Base-by-base conservation (phyloP, 176 grass and related monocot species). In the Carex littledalei region DNA sequence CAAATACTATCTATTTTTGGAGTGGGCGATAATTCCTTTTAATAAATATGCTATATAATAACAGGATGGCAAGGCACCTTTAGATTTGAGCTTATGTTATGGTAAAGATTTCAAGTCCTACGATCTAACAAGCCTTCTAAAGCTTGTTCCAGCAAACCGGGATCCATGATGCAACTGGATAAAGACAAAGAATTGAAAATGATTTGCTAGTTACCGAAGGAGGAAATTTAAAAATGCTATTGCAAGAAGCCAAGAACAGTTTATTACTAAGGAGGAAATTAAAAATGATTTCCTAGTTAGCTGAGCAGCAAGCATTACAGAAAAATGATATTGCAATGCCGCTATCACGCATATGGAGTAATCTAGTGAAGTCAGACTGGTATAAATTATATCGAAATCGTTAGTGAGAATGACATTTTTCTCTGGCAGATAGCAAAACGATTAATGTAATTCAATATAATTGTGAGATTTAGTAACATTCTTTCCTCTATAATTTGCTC, bases 81-180 rank as follows among this genome's bases (percentile, higher is more conserved):
- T 99, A 81, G 96, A 99, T 90, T 12, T 99, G 21, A 95, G 96
- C 84, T 84, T 99, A 72, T 99, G 93, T 75, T 95, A 89, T 82
- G 96, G 96, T 73, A 95, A 89, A 84, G 93, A 95, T 91, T 99
- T 92, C 87, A 99, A 99, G 57, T 94, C 96, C 47, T 99, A 94
- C 86, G 93, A 99, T 81, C 70, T 99, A 26, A 88, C 96, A 86
- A 95, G 90, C 90, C 90, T 99, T 74, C 53, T 99, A 37, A 99
- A 99, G 64, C 83, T 94, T 82, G 79, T 95, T 87, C 93, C 93
- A 63, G 93, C 87, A 85, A 88, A 95, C 31, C 88, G 91, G 85
- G 32, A 82, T 70, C 61, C 83, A 15, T 95, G 78, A 39, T 39
- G 4, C 5, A 39, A 92, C 58, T 54, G 5, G 5, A 10, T 35